Conservation (phyloP, 495 filamentous ascomycete species). For the Penicillium angulare region DNA sequence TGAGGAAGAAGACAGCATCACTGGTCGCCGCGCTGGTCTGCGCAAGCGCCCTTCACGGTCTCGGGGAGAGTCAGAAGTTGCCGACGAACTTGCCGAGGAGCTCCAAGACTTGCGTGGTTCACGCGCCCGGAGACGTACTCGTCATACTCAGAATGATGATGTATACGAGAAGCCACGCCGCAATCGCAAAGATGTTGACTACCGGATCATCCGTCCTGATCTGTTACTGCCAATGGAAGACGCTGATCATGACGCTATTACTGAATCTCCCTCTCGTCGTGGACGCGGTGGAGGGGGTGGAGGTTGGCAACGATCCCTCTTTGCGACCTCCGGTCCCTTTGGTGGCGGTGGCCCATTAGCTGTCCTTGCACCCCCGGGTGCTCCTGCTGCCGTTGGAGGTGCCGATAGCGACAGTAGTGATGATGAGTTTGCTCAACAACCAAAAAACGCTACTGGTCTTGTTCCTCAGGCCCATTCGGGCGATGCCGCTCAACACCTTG, state of each 20-base stretch:
- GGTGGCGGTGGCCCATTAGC: conserved; percentile 75
- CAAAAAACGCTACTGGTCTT: conserved; percentile 37
- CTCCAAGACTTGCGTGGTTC: conserved; percentile 43
- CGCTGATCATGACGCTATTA: conserved; percentile 54
- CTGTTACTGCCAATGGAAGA: conserved; percentile 65
- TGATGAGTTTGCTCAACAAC: conserved; percentile 67
- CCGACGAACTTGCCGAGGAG: conserved; percentile 78
- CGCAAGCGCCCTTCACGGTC: conserved; percentile 50
- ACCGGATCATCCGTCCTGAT: conserved; percentile 71
- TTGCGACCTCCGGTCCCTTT: conserved; percentile 87
- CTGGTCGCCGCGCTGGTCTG: conserved; percentile 50
- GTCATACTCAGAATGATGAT: conserved; percentile 51
- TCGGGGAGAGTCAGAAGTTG: conserved; percentile 54
- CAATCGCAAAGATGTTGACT: conserved; percentile 62
- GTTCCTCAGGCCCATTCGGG: conserved; percentile 62
- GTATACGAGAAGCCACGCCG: conserved; percentile 59
- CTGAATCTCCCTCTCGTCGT: conserved; percentile 66
- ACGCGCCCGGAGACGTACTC: conserved; percentile 33
- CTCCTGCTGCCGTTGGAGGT: conserved; percentile 65
- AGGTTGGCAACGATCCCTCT: conserved; percentile 72
- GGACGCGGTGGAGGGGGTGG: conserved; percentile 54
- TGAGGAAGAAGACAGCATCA: conserved; percentile 50
- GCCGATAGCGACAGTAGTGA: conserved; percentile 96
- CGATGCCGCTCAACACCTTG: conserved; percentile 57
- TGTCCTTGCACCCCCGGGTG: conserved; percentile 75